Evolutionary conservation across 176 grass and related monocot species (phyloP), one percentile per base, ranked within the genome.

Genomic region (Bonia amplexicaulis): DNA sequence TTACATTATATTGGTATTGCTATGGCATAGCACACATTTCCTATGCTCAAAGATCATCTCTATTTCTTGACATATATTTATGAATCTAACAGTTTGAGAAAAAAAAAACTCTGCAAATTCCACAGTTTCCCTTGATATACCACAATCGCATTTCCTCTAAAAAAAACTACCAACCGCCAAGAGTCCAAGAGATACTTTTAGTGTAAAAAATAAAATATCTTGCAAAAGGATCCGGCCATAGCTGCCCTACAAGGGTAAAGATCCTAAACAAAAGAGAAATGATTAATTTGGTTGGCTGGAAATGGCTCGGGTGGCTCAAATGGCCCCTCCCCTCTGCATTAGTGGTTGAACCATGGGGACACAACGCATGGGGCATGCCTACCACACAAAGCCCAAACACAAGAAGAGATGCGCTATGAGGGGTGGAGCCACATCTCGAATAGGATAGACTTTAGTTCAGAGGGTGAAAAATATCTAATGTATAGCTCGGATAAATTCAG

Each of bases 201-300:
- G 2, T 2, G 51, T 73, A 12, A 66, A 75, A 83, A 46, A 47
- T 12, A 58, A 90, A 90, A 90, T 79, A 90, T 87, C 89, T 79
- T 53, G 15, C 17, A 63, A 80, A 74, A 84, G 76, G 42, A 90
- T 84, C 74, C 67, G 33, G 2, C 5, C n/a, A 27, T 17, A 17
- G 11, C 9, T 31, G 12, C 0, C 79, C 67, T 79, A 83, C 68
- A 49, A 45, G 2, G 53, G 19, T 68, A 61, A 63, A 74, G 6
- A 91, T 91, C 80, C 80, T 64, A 76, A 87, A 68, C 17, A 63
- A 75, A 16, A 37, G 54, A 76, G 69, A 48, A 6, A 53, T 35
- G 60, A 71, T 83, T 74, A 80, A 60, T 79, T 87, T 84, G 89
- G 81, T 87, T 91, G 89, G 89, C 63, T 76, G 63, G 52, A 79